Conservation (phyloP, 2,329 filamentous ascomycete species). For the Phoma sp. region DNA sequence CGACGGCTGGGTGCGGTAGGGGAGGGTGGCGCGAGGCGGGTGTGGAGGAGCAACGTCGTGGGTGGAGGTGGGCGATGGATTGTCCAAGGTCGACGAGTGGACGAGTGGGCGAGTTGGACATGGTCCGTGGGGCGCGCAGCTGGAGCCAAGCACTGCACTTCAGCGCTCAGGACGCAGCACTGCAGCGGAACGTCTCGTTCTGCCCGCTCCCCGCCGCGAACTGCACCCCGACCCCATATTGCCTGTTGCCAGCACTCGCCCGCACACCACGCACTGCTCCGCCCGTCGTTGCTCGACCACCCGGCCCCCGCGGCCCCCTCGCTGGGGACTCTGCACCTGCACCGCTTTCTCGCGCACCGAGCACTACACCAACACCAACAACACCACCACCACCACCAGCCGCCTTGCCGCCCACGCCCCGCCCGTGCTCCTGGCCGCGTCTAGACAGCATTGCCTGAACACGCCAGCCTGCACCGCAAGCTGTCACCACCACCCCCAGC, state of each 20-base stretch:
- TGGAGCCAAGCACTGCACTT: conserved; percentile 1
- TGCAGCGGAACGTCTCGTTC: conserved; percentile 1
- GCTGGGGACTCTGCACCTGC: conserved; percentile 15
- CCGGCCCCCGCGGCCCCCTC: conserved; percentile 14
- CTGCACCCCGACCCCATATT: conserved; percentile 5
- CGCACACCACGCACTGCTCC: conserved; percentile 5
- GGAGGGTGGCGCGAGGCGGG: conserved; percentile 1
- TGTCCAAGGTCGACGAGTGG: background rate
- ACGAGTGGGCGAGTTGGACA: background rate
- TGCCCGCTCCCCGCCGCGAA: conserved; percentile 1
- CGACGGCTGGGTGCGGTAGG: background rate
- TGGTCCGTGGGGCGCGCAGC: background rate
- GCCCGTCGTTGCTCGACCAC: background rate
- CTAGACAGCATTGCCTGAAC: background rate
- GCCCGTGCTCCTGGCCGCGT: conserved; percentile 2
- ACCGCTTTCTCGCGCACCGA: conserved; percentile 13
- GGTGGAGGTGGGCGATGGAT: conserved; percentile 5
- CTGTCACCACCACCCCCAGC: too few species aligned
- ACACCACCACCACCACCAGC: conserved; percentile 6
- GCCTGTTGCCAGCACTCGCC: background rate
- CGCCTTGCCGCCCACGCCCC: conserved; percentile 16
- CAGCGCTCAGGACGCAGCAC: background rate
- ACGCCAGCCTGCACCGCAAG: background rate
- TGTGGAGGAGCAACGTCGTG: background rate
- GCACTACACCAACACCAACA: background rate